Percentiles rank a stretch among this genome's conserved stretches.
Evolutionary conservation across 2,329 filamentous ascomycete species (phyloP).

Genomic region (Ophiocordyceps australis): DNA sequence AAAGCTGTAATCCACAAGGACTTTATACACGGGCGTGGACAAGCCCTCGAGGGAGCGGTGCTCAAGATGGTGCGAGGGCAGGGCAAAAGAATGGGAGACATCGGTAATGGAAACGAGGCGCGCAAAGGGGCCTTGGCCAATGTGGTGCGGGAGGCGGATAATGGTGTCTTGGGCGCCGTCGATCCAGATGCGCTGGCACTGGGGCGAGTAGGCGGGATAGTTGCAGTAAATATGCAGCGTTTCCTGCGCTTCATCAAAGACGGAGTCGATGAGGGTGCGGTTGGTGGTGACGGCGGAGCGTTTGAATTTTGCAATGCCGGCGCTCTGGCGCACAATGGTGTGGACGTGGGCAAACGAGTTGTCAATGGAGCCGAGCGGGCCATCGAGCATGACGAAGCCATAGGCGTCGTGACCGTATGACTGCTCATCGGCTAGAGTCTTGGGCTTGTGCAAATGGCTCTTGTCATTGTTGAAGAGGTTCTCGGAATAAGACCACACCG

Average conservation of each 20-base stretch:
- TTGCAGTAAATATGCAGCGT: constrained; percentile 1
- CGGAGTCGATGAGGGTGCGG: neutral
- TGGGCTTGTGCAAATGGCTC: no score
- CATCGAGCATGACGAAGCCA: constrained; percentile 1
- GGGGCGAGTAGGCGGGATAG: neutral
- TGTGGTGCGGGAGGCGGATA: neutral
- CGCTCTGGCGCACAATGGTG: neutral
- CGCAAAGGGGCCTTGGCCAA: constrained; percentile 1
- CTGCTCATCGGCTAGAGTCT: neutral
- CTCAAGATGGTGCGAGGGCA: neutral
- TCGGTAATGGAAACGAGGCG: neutral
- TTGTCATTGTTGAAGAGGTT: neutral
- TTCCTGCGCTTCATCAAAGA: constrained; percentile 1
- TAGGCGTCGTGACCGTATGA: neutral
- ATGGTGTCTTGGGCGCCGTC: constrained; percentile 1
- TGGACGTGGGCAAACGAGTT: neutral
- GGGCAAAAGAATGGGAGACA: neutral
- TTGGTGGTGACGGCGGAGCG: neutral
- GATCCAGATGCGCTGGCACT: constrained; percentile 1
- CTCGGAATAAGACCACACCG: neutral
- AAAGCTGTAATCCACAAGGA: constrained; percentile 1
- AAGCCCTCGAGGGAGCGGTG: neutral
- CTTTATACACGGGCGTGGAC: constrained; percentile 1
- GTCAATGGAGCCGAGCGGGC: constrained; percentile 1
- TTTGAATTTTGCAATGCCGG: neutral